phyloP scores from a whole-genome alignment of 129 eudicot species.

The Scalesia atractyloides region DNA sequence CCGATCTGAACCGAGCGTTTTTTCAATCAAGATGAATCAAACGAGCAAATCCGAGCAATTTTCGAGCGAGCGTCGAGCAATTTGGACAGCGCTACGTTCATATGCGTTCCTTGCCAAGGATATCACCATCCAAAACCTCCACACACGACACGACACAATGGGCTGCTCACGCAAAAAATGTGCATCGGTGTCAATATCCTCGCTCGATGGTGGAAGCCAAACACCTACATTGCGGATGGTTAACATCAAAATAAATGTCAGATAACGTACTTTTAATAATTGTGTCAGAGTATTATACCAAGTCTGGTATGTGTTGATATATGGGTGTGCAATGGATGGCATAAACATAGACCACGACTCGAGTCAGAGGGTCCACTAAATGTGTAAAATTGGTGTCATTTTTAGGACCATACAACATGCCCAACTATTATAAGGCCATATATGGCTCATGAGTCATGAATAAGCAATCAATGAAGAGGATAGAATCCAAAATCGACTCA shows the following conservation, averaged over 20 bases:
- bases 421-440: neutral
- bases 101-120: too few species aligned
- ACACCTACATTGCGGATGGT: neutral
- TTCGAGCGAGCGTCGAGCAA: too few species aligned
- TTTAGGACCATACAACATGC: conserved; percentile 9
- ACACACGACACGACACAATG: too few species aligned
- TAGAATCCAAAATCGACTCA: neutral
- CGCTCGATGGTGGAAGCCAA: too few species aligned
- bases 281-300: neutral
- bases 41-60: too few species aligned
- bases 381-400: conserved; percentile 6
- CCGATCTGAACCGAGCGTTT: too few species aligned
- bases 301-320: neutral
- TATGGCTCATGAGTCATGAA: neutral
- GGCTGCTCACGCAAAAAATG: too few species aligned
- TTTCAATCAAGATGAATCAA: too few species aligned
- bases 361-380: neutral
- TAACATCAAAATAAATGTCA: neutral
- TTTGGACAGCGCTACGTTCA: too few species aligned
- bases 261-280: neutral
- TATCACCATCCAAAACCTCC: too few species aligned
- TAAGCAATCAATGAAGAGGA: neutral
- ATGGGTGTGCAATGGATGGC: conserved; percentile 5
- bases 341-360: conserved; percentile 7
- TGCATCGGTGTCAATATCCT: too few species aligned